Percentiles rank a stretch among this genome's conserved stretches.
phyloP scores from a whole-genome alignment of 352 stramenopile genomes.

The Elongisporangium undulatum region DNA sequence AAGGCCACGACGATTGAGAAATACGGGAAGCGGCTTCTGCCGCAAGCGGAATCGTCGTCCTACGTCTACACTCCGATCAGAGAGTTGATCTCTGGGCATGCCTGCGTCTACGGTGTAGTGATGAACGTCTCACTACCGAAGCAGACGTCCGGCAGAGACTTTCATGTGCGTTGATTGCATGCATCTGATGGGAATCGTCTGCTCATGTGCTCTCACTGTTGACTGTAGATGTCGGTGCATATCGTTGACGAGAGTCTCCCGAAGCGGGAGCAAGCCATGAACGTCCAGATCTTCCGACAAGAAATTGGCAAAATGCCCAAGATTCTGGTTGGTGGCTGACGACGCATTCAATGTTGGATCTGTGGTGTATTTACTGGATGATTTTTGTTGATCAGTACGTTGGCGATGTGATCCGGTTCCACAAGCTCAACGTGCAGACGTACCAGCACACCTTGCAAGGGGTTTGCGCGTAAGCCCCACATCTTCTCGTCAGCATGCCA shows the following conservation, averaged over 20 bases:
- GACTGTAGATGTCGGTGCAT: conserved; percentile 75
- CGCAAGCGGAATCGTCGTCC: conserved; percentile 18
- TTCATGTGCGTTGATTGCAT: conserved; percentile 39
- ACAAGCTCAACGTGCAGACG: conserved; percentile 65
- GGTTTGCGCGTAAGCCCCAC: conserved; percentile 34
- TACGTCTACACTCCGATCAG: conserved; percentile 61
- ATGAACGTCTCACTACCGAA: conserved; percentile 75
- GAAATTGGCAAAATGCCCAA: conserved; percentile 56
- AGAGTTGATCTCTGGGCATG: conserved; percentile 51
- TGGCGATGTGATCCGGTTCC: conserved; percentile 76
- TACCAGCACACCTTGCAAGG: conserved; percentile 58
- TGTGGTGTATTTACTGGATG: not conserved
- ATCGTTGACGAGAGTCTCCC: conserved; percentile 61
- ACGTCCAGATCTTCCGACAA: conserved; percentile 64
- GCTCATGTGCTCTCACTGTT: too few relatives aligned
- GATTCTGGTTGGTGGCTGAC: conserved; percentile 36
- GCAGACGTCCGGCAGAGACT: conserved; percentile 49
- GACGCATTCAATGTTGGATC: not conserved
- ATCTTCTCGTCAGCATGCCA: not conserved
- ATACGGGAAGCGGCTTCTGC: conserved; percentile 48
- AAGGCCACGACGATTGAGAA: not conserved
- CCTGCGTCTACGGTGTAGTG: conserved; percentile 64
- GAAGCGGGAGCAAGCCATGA: conserved; percentile 42
- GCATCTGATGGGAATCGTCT: too few relatives aligned
- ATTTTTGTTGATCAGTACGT: conserved; percentile 31